phyloP scores from a whole-genome alignment of 805 yeast genomes.

The Ogataea minuta region DNA sequence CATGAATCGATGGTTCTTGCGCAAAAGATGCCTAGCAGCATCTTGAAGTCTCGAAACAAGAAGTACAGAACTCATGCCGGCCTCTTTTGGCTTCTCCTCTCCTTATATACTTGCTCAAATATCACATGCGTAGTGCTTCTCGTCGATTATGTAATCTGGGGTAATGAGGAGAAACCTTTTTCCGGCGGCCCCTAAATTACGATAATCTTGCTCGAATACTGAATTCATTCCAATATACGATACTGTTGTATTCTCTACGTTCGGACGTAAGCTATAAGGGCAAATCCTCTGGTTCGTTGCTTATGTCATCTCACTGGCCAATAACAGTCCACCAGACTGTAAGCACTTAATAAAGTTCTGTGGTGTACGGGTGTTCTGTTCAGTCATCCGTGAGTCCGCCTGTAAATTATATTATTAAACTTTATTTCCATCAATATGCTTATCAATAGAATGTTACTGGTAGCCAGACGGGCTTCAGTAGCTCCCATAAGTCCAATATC shows the following conservation, averaged over 20 bases:
- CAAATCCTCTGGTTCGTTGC: too few species aligned
- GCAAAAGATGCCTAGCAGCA: constrained; percentile 10
- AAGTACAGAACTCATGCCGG: constrained; percentile 1
- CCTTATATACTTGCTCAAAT: constrained; percentile 5
- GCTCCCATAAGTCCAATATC: neutral
- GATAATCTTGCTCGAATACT: neutral
- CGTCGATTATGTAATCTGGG: constrained; percentile 8
- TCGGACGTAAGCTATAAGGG: too few species aligned
- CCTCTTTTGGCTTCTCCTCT: neutral
- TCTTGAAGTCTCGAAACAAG: neutral
- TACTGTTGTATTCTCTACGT: too few species aligned
- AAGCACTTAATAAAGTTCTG: neutral
- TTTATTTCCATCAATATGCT: neutral
- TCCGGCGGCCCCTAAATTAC: neutral
- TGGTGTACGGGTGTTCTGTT: constrained; percentile 7
- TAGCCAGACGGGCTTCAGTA: constrained; percentile 1
- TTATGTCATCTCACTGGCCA: neutral
- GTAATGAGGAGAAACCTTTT: constrained; percentile 4
- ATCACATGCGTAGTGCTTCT: constrained; percentile 8
- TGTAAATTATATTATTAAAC: constrained; percentile 1
- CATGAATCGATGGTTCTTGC: constrained; percentile 19
- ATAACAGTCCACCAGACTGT: neutral
- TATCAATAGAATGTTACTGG: constrained; percentile 2
- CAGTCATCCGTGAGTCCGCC: constrained; percentile 9
- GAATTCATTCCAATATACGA: too few species aligned